Conservation (phyloP, 2,329 filamentous ascomycete genomes). For the Fusarium sp. region DNA sequence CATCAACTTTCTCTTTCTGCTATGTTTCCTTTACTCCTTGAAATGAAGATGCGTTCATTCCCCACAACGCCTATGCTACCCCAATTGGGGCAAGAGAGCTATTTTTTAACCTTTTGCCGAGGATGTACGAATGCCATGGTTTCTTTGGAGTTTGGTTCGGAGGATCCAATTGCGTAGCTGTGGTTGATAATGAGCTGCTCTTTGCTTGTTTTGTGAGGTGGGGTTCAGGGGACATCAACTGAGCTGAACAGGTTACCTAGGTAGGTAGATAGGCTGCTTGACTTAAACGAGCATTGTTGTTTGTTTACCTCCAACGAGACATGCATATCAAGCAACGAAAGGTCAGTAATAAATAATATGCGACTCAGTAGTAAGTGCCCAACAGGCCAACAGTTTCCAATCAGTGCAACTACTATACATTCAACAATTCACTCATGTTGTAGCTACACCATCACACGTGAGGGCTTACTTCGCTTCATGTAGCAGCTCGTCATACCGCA, state of each 20-base stretch:
- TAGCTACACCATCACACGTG: neutral
- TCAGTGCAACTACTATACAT: neutral
- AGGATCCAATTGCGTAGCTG: conserved; percentile 18
- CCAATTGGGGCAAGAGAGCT: conserved; percentile 21
- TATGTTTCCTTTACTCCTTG: conserved; percentile 22
- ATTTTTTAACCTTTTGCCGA: conserved; percentile 16
- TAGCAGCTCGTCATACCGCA: neutral
- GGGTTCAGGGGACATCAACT: neutral
- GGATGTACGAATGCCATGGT: conserved; percentile 15
- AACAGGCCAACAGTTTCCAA: neutral
- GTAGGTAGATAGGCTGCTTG: no score
- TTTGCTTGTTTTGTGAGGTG: conserved; percentile 14
- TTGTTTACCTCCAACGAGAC: neutral
- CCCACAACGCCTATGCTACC: conserved; percentile 16
- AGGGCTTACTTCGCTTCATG: no score
- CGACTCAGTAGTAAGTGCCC: no score
- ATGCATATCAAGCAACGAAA: no score
- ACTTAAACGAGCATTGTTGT: neutral
- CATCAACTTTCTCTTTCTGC: conserved; percentile 25
- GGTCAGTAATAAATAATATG: no score
- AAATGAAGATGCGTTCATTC: conserved; percentile 29
- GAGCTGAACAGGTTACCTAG: neutral
- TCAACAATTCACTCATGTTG: conserved; percentile 4
- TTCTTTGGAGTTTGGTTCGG: neutral
- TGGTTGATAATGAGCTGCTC: conserved; percentile 13